phyloP scores from a whole-genome alignment of 352 stramenopile species.

The Phytophthora agathidicida region DNA sequence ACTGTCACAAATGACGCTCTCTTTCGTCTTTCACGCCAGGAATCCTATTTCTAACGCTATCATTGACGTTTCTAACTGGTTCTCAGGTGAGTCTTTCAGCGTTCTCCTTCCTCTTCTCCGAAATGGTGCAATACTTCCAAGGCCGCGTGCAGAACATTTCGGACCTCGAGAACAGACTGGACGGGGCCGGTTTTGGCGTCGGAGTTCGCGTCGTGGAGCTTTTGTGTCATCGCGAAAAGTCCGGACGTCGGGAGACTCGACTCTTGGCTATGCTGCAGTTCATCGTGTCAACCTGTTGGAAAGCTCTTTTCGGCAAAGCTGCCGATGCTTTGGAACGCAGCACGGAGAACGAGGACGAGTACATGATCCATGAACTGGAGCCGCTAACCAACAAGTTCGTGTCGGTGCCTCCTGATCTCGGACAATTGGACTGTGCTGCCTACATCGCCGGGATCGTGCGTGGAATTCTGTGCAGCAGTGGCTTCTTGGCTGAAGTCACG shows the following conservation, averaged over 20 bases:
- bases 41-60: no score
- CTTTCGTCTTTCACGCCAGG: no score
- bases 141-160: conserved; percentile 95
- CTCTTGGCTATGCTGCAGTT: conserved; percentile 93
- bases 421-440: conserved; percentile 95
- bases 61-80: no score
- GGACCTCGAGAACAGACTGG: conserved; percentile 95
- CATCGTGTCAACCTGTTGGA: conserved; percentile 95
- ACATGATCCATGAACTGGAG: conserved; percentile 97
- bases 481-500: conserved; percentile 83
- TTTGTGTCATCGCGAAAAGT: conserved; percentile 86
- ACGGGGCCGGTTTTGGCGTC: conserved; percentile 95
- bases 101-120: conserved; percentile 98
- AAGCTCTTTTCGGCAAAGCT: conserved; percentile 96
- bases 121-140: conserved; percentile 99
- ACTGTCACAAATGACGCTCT: no score
- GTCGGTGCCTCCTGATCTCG: conserved; percentile 94
- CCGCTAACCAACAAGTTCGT: conserved; percentile 97
- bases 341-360: conserved; percentile 98
- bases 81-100: conserved; percentile 93
- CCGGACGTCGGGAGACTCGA: conserved; percentile 77
- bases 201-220: conserved; percentile 96
- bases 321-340: conserved; percentile 96
- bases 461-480: conserved; percentile 84
- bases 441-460: conserved; percentile 96